A percentile compares a stretch with the other conserved stretches of the same genome.
Evolutionary conservation across 805 yeast genomes (phyloP).

Genomic region (Wickerhamiella nectarea): DNA sequence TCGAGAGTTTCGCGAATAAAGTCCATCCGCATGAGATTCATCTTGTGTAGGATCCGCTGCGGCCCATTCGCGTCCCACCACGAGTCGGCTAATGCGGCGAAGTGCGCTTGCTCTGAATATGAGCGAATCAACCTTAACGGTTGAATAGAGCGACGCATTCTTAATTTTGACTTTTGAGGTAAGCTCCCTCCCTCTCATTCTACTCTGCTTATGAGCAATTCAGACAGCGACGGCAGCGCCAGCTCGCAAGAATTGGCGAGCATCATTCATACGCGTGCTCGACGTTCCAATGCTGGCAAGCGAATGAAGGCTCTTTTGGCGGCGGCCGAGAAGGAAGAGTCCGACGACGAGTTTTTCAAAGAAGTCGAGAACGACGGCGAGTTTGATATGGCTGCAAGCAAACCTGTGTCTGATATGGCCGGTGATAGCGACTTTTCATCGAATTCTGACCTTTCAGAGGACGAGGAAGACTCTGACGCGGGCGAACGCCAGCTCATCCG

Average conservation of each 20-base stretch:
- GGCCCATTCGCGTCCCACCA: slow-evolving; percentile 98
- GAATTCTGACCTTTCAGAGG: slow-evolving; percentile 33
- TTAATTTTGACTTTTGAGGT: too few species aligned
- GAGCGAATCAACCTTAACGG: too few species aligned
- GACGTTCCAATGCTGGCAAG: slow-evolving; percentile 85
- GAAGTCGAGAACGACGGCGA: slow-evolving; percentile 34
- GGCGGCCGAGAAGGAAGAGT: slow-evolving; percentile 46
- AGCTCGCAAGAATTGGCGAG: not conserved
- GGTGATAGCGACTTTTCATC: slow-evolving; percentile 28
- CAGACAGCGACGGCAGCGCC: not conserved
- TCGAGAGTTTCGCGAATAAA: slow-evolving; percentile 54
- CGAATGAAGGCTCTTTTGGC: slow-evolving; percentile 59
- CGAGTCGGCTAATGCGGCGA: slow-evolving; percentile 73
- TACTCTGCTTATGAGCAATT: too few species aligned
- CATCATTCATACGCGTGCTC: slow-evolving; percentile 35
- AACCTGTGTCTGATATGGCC: slow-evolving; percentile 5
- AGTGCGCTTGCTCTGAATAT: slow-evolving; percentile 53
- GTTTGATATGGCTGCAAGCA: slow-evolving; percentile 22
- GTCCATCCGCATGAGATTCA: slow-evolving; percentile 84
- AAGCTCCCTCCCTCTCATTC: too few species aligned
- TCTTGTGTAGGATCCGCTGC: slow-evolving; percentile 83
- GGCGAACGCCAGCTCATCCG: slow-evolving; percentile 52
- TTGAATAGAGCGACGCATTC: too few species aligned
- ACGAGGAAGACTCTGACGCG: slow-evolving; percentile 41
- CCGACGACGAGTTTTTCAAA: slow-evolving; percentile 37